phyloP scores from a whole-genome alignment of 768 basidiomycete species.

The Boletus patriciae region DNA sequence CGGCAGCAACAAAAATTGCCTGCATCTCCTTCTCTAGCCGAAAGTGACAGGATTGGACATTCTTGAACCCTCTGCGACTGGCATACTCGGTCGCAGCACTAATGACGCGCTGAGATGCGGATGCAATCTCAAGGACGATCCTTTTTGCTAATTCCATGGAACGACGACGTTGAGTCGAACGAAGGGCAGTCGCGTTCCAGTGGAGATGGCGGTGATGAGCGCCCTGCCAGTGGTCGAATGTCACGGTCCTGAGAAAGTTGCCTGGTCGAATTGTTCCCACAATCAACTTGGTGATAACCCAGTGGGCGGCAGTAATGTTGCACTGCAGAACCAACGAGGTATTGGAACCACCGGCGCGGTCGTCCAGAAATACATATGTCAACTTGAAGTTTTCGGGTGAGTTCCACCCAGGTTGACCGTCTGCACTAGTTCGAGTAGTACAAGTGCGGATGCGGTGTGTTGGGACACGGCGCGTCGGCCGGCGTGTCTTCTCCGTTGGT shows the following conservation, averaged over 20 bases:
- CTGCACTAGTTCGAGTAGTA: slow-evolving; percentile 13
- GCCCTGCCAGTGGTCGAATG: too few relatives aligned
- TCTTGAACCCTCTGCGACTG: not conserved
- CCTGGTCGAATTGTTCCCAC: too few relatives aligned
- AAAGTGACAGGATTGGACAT: slow-evolving; percentile 9
- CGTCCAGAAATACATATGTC: slow-evolving; percentile 70
- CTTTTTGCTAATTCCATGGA: slow-evolving; percentile 2
- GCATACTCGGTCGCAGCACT: slow-evolving; percentile 1
- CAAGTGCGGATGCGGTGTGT: slow-evolving; percentile 6
- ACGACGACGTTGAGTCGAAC: too few relatives aligned
- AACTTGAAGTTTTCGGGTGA: slow-evolving; percentile 70
- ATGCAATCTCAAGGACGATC: not conserved
- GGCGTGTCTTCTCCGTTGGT: slow-evolving; percentile 23
- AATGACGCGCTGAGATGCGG: not conserved
- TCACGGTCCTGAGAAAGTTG: too few relatives aligned
- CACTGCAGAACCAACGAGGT: slow-evolving; percentile 55
- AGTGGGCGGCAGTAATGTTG: slow-evolving; percentile 39
- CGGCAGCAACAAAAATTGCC: not conserved
- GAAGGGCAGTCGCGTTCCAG: too few relatives aligned
- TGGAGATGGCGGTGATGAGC: too few relatives aligned
- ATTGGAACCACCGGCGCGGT: slow-evolving; percentile 41
- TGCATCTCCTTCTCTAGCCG: slow-evolving; percentile 17
- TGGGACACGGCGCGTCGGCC: slow-evolving; percentile 8
- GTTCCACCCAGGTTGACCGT: slow-evolving; percentile 22
- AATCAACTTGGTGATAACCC: too few relatives aligned